Base-by-base conservation (phyloP, 345 rosid species). In the Physaria fendleri region DNA sequence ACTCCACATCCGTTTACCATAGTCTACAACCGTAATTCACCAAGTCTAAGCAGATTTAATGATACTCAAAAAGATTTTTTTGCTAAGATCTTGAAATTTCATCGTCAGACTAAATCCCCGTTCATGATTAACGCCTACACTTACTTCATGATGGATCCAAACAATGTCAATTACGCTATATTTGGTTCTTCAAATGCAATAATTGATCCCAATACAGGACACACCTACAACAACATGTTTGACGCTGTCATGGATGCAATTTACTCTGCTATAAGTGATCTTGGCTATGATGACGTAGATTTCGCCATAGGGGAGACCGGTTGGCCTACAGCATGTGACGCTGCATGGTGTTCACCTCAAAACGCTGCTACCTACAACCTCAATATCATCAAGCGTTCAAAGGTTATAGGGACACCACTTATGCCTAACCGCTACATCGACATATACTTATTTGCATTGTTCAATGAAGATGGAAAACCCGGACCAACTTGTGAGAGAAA, bases 401-500 rank as follows among this genome's bases (percentile, higher is more conserved):
- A 43, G 2, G 25, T 14, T 18, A 46, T 44, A 42, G 64, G 50
- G 8, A 66, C 71, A 25, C 71, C 71, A 20, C 56, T 66, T 8
- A 56, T 46, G 62, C 71, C 71, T 44, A 14, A 80, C 1, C 80
- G 76, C 14, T 68, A 79, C 35, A 59, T 87, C 1, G 81, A 79
- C 30, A 88, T 85, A 0, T 82, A 60, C 66, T 4, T 90, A 32
- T 90, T 87, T 44, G 91, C 97, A 2, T 69, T 90, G 52, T 90
- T 90, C 48, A 90, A 90, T 21, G 96, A 90, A 76, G 64, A 90
- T 32, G 71, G 78, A 6, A 90, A 90, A 61, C 0, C 72, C 11
- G 97, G 96, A 8, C 83, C 91, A 18, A 83, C 87, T 0, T 61
- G 81, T 0, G 95, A 87, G 73, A 63, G 81, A 60, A 85, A 87